Evolutionary conservation across 208 protist species (phyloP).

Genomic region (Wallacemonas sp.): DNA sequence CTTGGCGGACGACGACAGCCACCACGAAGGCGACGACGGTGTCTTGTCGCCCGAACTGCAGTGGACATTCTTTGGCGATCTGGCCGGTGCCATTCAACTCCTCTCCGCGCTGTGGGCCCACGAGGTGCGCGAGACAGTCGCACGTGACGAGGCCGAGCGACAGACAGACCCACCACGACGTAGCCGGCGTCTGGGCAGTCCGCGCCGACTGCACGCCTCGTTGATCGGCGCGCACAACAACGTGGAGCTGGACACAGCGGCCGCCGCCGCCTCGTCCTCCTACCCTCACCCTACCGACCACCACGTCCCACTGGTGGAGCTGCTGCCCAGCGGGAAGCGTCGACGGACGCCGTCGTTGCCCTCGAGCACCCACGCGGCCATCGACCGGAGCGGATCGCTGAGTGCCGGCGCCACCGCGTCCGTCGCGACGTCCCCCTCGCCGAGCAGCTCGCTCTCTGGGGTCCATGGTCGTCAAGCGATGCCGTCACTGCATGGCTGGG

Average conservation of each 20-base stretch:
- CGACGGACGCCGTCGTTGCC: background rate
- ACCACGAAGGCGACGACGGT: too few relatives aligned
- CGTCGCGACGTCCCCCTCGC: background rate
- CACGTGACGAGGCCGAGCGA: background rate
- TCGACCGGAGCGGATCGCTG: background rate
- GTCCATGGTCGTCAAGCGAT: background rate
- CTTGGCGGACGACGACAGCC: too few relatives aligned
- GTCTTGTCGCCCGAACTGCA: background rate
- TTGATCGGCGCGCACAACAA: background rate
- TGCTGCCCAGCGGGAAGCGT: background rate
- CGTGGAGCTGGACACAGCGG: too few relatives aligned
- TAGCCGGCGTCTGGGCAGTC: background rate
- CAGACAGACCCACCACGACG: background rate
- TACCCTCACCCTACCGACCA: too few relatives aligned
- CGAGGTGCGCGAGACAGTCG: background rate
- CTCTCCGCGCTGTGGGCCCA: slow-evolving; percentile 18
- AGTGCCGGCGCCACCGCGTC: slow-evolving; percentile 1
- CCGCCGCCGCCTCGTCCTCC: too few relatives aligned
- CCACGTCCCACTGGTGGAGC: background rate
- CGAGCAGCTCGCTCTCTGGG: background rate
- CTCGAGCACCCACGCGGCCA: background rate
- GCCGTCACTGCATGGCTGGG: background rate
- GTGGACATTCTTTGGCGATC: slow-evolving; percentile 6
- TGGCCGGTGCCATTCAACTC: slow-evolving; percentile 13
- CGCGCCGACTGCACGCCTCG: background rate